Evolutionary conservation across 352 stramenopile genomes (phyloP).

Genomic region (Plasmopara halstedii): DNA sequence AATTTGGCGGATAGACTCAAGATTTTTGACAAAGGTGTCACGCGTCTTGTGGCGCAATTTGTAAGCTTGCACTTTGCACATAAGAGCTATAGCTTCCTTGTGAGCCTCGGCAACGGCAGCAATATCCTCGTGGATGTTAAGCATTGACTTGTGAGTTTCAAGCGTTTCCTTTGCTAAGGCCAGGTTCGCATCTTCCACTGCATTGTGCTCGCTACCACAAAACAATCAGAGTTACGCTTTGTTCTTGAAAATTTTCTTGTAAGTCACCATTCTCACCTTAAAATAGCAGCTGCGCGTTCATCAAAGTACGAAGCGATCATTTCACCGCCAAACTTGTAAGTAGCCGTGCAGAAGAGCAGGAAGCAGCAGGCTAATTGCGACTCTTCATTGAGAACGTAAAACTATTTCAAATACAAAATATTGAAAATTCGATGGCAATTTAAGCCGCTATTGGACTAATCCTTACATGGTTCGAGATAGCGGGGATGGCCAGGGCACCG

Average conservation of each 20-base stretch:
- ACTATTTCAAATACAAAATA: conserved; percentile 15
- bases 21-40: conserved; percentile 82
- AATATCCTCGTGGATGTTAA: conserved; percentile 84
- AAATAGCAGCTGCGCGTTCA: conserved; percentile 59
- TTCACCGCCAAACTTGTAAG: conserved; percentile 82
- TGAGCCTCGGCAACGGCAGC: conserved; percentile 63
- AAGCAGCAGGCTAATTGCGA: conserved; percentile 81
- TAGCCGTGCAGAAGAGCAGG: conserved; percentile 74
- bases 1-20: conserved; percentile 80
- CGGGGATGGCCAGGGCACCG: conserved; percentile 60
- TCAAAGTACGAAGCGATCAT: conserved; percentile 84
- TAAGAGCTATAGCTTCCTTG: conserved; percentile 72
- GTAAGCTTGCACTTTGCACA: conserved; percentile 80
- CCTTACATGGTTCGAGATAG: conserved; percentile 79
- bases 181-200: conserved; percentile 80
- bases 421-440: background rate
- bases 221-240: conserved; percentile 3
- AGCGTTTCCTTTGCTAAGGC: conserved; percentile 76
- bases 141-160: conserved; percentile 71
- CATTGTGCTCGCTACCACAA: conserved; percentile 64
- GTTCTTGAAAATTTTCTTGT: background rate
- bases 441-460: conserved; percentile 2
- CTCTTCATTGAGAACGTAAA: conserved; percentile 84
- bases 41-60: conserved; percentile 86
- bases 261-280: conserved; percentile 31